These are phyloP conservation scores for Cinchona pubescens DNA, from an alignment of 257 asterid genomes.

Conservation along the genomic window DNA sequence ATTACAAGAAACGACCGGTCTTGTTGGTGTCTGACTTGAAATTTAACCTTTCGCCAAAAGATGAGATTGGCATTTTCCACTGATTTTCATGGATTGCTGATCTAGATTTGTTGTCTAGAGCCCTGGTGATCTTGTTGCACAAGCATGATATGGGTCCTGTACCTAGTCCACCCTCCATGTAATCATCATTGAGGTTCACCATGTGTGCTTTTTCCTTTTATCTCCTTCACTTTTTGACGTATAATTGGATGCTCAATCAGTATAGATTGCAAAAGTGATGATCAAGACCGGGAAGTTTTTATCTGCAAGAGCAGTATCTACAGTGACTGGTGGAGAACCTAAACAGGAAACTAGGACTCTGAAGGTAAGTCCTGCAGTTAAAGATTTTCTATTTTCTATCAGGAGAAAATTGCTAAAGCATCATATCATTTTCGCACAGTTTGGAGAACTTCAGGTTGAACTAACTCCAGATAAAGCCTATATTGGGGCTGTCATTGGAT, in stretches of 20 bases:
- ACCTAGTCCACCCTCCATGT: background rate
- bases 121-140: background rate
- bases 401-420: slow-evolving; percentile 6
- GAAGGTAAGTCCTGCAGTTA: slow-evolving; percentile 47
- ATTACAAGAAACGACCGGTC: background rate
- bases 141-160: background rate
- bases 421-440: slow-evolving; percentile 41
- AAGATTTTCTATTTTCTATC: background rate
- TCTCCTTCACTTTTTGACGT: slow-evolving; percentile 5
- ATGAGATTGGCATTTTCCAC: background rate
- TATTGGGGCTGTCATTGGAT: slow-evolving; percentile 66
- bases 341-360: slow-evolving; percentile 59
- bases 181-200: background rate
- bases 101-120: background rate
- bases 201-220: background rate
- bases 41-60: background rate
- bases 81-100: background rate
- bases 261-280: slow-evolving; percentile 90
- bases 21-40: background rate
- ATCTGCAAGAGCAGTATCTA: slow-evolving; percentile 48
- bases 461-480: slow-evolving; percentile 72
- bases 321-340: slow-evolving; percentile 41
- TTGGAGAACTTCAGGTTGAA: slow-evolving; percentile 92
- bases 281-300: slow-evolving; percentile 59
- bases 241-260: slow-evolving; percentile 23